These are phyloP conservation scores for Candolleomyces aberdarensis DNA, from an alignment of 768 basidiomycete species.

Conservation along the genomic window DNA sequence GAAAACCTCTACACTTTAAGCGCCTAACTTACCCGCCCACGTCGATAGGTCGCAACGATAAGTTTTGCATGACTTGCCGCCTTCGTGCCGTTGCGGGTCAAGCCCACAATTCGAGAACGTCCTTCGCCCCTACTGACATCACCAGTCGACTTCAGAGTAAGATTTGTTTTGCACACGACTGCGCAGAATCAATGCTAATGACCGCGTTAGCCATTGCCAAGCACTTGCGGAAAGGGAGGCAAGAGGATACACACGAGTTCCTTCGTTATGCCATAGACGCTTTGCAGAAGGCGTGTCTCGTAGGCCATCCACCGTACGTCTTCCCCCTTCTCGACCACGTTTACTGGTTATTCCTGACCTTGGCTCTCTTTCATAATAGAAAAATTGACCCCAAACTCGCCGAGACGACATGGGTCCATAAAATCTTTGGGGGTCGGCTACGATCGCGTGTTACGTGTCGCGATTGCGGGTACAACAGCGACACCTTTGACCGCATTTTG, in stretches of 20 bases:
- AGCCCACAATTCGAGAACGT: slow-evolving; percentile 41
- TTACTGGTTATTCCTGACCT: no score
- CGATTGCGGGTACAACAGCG: slow-evolving; percentile 81
- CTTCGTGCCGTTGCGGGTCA: slow-evolving; percentile 56
- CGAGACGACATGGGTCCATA: slow-evolving; percentile 92
- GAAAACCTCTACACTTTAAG: slow-evolving; percentile 7
- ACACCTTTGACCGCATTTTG: slow-evolving; percentile 93
- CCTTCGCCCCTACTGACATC: slow-evolving; percentile 66
- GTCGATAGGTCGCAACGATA: slow-evolving; percentile 35
- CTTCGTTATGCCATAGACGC: slow-evolving; percentile 92
- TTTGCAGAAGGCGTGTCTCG: slow-evolving; percentile 80
- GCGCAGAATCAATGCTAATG: not conserved
- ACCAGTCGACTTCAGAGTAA: slow-evolving; percentile 68
- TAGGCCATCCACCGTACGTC: slow-evolving; percentile 67
- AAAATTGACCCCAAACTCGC: slow-evolving; percentile 69
- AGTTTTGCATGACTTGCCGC: slow-evolving; percentile 82
- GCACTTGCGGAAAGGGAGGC: slow-evolving; percentile 84
- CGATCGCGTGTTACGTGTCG: slow-evolving; percentile 89
- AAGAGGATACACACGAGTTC: slow-evolving; percentile 98
- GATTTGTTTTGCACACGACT: slow-evolving; percentile 23
- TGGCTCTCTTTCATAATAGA: slow-evolving; percentile 30
- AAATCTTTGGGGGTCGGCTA: slow-evolving; percentile 88
- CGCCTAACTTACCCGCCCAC: not conserved
- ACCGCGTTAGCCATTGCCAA: slow-evolving; percentile 74
- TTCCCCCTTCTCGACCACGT: not conserved